Evolutionary conservation across 208 protist genomes (phyloP), one percentile per base, ranked within the genome.

Genomic region (Leishmania guyanensis): DNA sequence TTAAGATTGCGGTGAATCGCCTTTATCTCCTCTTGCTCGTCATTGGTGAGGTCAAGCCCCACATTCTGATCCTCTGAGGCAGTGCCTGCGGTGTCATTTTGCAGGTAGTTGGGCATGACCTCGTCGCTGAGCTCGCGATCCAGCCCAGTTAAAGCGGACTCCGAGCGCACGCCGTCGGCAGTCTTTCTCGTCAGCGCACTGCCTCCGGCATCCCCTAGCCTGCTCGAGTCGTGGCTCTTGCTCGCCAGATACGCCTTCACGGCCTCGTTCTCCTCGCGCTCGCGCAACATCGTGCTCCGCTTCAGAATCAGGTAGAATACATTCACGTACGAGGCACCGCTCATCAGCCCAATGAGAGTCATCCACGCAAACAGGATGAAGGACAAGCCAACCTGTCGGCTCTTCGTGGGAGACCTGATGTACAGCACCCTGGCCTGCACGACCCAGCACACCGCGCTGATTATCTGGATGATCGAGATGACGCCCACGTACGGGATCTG

Each of bases 241-340:
- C 43, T 29, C 29, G 3, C 36, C 4, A 50, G 64, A 69, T 48
- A 65, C 48, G 54, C 54, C n/a, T 29, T 79, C 75, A 84, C 58
- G 14, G 75, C 46, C 26, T 82, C 75, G 53, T 81, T 22, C 66
- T 89, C 82, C 73, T 93, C 85, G 36, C 81, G 54, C 70, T 85
- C 64, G 53, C 90, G 85, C 83, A 90, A 83, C 10, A 60, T 29
- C 20, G 79, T 46, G 39, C 86, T 84, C 6, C 84, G 82, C 60
- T 87, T 80, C 17, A 98, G 81, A 56, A 98, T 92, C 29, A 97
- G 83, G 79, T 95, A 98, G 65, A 98, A 98, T 26, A 93, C 86
- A 82, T 98, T 98, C 17, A 98, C 96, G 84, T 98, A 98, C 12
- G 91, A 96, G 9, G 93, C 92, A 51, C 96, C 96, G 58, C 96